These are phyloP conservation scores for Kandelia obovata DNA, from an alignment of 345 rosid genomes.

Conservation along the genomic window DNA sequence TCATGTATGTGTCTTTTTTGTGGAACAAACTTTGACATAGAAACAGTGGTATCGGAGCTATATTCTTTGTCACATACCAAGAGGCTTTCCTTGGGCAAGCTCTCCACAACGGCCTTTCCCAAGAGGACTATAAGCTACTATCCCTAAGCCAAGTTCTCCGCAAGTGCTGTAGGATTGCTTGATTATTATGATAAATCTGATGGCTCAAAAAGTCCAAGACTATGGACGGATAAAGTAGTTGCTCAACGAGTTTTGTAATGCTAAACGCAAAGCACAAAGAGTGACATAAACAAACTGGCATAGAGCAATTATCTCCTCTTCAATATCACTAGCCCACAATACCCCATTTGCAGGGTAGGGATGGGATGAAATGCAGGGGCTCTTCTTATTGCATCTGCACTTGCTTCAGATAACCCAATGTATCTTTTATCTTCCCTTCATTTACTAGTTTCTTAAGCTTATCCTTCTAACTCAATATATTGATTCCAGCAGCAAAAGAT, in stretches of 20 bases:
- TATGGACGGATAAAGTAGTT: no score
- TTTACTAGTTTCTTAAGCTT: conserved; percentile 44
- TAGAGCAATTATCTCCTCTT: conserved; percentile 35
- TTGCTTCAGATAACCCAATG: conserved; percentile 41
- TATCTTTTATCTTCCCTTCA: conserved; percentile 40
- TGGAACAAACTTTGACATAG: not conserved
- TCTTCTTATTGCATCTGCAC: conserved; percentile 35
- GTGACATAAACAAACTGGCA: conserved; percentile 27
- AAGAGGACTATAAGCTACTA: conserved; percentile 36
- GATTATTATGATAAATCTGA: no score
- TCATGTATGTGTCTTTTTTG: no score
- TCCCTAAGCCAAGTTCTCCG: conserved; percentile 42
- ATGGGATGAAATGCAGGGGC: conserved; percentile 42
- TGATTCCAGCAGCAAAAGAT: not conserved
- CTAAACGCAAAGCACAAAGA: not conserved
- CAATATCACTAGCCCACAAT: conserved; percentile 39
- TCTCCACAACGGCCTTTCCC: conserved; percentile 39
- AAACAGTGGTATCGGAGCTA: not conserved
- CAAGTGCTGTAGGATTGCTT: not conserved
- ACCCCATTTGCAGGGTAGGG: conserved; percentile 41
- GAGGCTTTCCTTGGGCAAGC: conserved; percentile 16
- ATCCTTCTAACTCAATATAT: conserved; percentile 21
- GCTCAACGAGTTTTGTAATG: no score
- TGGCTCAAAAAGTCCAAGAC: no score
- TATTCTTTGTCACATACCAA: conserved; percentile 22